Conservation (phyloP, 257 asterid genomes). For the Capsicum chinense region DNA sequence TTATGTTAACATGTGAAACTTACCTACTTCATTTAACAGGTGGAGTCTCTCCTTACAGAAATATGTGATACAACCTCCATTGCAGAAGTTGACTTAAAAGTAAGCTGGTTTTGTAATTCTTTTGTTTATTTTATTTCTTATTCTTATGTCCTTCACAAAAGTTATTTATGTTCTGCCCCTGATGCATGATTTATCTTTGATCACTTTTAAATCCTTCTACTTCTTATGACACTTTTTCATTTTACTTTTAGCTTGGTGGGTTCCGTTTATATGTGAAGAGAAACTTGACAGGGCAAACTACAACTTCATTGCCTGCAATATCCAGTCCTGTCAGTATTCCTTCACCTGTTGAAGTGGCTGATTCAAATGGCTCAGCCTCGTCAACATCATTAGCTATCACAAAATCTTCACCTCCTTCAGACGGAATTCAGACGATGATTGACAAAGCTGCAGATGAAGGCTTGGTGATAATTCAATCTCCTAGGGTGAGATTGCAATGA, state of each 20-base stretch:
- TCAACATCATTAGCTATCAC: constrained; percentile 67
- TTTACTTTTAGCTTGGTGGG: constrained; percentile 62
- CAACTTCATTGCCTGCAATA: constrained; percentile 53
- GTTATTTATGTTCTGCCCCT: constrained; percentile 6
- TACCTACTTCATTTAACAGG: constrained; percentile 55
- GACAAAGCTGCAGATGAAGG: constrained; percentile 79
- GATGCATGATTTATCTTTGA: constrained; percentile 20
- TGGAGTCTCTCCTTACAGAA: constrained; percentile 67
- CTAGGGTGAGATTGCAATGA: constrained; percentile 55
- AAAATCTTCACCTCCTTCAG: constrained; percentile 46
- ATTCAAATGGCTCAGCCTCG: constrained; percentile 69
- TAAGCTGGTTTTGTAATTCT: constrained; percentile 38
- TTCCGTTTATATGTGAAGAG: constrained; percentile 68
- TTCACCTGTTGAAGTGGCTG: constrained; percentile 50
- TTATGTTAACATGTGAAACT: constrained; percentile 1
- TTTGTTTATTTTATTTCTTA: constrained; percentile 22
- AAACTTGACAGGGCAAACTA: constrained; percentile 50
- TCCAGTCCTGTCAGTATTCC: constrained; percentile 53
- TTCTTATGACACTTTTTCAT: constrained; percentile 23
- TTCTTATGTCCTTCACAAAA: background rate
- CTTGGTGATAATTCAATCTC: constrained; percentile 74
- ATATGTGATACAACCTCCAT: constrained; percentile 85
- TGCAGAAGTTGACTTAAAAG: constrained; percentile 85
- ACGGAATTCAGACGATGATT: constrained; percentile 50
- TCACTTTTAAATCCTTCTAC: constrained; percentile 17